These are phyloP conservation scores for Halophytophthora batemanensis DNA, from an alignment of 352 stramenopile species.

Conservation along the genomic window DNA sequence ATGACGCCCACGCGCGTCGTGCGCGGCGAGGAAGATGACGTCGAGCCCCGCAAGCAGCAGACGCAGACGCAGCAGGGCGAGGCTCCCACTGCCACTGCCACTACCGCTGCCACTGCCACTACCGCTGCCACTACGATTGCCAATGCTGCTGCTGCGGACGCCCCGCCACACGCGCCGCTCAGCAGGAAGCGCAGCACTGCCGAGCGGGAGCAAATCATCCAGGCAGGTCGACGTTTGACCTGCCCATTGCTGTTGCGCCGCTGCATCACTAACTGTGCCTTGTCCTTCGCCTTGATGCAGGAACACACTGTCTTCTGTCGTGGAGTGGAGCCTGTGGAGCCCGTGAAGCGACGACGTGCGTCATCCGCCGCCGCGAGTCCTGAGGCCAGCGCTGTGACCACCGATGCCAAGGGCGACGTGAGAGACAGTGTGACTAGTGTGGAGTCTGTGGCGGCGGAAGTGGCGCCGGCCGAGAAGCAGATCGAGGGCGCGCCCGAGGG, in stretches of 20 bases:
- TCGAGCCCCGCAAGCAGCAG: too few species aligned
- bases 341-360: slow-evolving; percentile 27
- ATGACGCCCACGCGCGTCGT: too few species aligned
- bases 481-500: slow-evolving; percentile 51
- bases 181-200: slow-evolving; percentile 23
- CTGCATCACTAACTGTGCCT: too few species aligned
- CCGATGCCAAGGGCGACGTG: slow-evolving; percentile 9
- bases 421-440: not conserved
- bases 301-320: slow-evolving; percentile 17
- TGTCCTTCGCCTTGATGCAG: not conserved
- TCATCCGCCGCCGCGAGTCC: slow-evolving; percentile 14
- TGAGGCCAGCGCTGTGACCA: not conserved
- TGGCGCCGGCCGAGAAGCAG: slow-evolving; percentile 29
- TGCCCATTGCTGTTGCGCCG: too few species aligned
- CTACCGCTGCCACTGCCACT: too few species aligned
- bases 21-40: too few species aligned
- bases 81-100: too few species aligned
- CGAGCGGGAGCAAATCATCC: slow-evolving; percentile 16
- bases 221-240: not conserved
- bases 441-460: slow-evolving; percentile 2
- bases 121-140: too few species aligned
- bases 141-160: not conserved
- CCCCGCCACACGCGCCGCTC: not conserved
- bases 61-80: too few species aligned
- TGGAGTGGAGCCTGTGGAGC: slow-evolving; percentile 21